A percentile compares a stretch with the other conserved stretches of the same genome.
phyloP scores from a whole-genome alignment of 2,329 filamentous ascomycete species.

The Fusarium longipes region DNA sequence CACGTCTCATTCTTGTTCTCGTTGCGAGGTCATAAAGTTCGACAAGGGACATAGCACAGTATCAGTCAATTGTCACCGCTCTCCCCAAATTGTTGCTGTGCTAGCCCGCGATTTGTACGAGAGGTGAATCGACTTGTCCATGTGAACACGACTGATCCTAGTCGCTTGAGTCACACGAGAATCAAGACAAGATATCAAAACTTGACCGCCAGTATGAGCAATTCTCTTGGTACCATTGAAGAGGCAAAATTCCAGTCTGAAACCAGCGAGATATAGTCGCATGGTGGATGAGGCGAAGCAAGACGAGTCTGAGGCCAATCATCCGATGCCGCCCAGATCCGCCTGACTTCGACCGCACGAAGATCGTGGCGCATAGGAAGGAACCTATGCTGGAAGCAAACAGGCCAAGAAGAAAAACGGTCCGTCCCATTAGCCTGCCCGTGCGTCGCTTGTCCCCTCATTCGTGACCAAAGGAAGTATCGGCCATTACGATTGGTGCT shows the following conservation, averaged over 20 bases:
- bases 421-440: constrained; percentile 47
- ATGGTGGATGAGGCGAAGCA: constrained; percentile 35
- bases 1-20: constrained; percentile 20
- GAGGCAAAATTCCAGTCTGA: constrained; percentile 33
- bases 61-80: constrained; percentile 30
- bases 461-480: constrained; percentile 20
- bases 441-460: constrained; percentile 11
- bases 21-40: constrained; percentile 23
- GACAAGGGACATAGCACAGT: constrained; percentile 29
- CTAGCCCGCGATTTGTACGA: constrained; percentile 30
- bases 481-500: constrained; percentile 38
- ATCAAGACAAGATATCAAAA: constrained; percentile 24
- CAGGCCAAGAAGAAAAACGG: constrained; percentile 38
- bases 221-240: constrained; percentile 30
- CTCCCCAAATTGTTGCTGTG: constrained; percentile 7
- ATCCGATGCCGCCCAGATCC: constrained; percentile 35
- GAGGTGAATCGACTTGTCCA: constrained; percentile 33
- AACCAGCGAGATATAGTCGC: constrained; percentile 19
- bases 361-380: constrained; percentile 15
- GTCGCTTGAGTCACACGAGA: constrained; percentile 40
- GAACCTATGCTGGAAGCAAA: constrained; percentile 23
- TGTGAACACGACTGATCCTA: constrained; percentile 37
- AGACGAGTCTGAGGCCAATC: constrained; percentile 34
- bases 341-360: constrained; percentile 26
- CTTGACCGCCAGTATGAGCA: constrained; percentile 43